phyloP scores from a whole-genome alignment of 2,329 filamentous ascomycete genomes.

The Xylariaceae sp. region DNA sequence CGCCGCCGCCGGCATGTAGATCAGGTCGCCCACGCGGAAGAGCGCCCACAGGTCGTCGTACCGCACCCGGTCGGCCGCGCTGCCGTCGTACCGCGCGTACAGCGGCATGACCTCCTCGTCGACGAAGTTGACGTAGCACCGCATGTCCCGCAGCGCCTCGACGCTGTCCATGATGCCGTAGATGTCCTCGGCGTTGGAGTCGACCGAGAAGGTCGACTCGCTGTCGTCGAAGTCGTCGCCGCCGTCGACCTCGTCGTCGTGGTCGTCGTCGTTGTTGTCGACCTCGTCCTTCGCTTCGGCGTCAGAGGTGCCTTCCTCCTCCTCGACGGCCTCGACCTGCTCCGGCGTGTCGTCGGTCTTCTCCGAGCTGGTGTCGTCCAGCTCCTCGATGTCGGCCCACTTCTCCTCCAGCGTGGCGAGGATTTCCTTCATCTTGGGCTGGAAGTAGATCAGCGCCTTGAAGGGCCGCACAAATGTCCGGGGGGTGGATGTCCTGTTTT shows the following conservation, averaged over 20 bases:
- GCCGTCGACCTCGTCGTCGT: too few species aligned
- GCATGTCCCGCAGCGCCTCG: slow-evolving; percentile 33
- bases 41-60: slow-evolving; percentile 36
- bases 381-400: slow-evolving; percentile 31
- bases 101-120: slow-evolving; percentile 34
- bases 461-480: slow-evolving; percentile 35
- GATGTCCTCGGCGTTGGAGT: slow-evolving; percentile 29
- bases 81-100: slow-evolving; percentile 21
- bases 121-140: slow-evolving; percentile 36
- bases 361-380: slow-evolving; percentile 18
- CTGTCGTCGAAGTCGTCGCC: slow-evolving; percentile 32
- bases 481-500: slow-evolving; percentile 27
- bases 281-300: slow-evolving; percentile 4
- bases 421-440: slow-evolving; percentile 32
- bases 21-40: slow-evolving; percentile 32
- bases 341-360: slow-evolving; percentile 7
- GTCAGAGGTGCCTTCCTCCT: slow-evolving; percentile 4
- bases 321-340: slow-evolving; percentile 3
- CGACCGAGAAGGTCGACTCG: slow-evolving; percentile 27
- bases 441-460: slow-evolving; percentile 32
- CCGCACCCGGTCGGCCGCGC: slow-evolving; percentile 23
- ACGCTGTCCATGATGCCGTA: slow-evolving; percentile 30
- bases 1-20: slow-evolving; percentile 30
- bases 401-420: slow-evolving; percentile 32
- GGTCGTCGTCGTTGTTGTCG: slow-evolving; percentile 6